Evolutionary conservation across 208 protist genomes (phyloP), one percentile per base, ranked within the genome.

Genomic region (Acanthamoeba sp.): DNA sequence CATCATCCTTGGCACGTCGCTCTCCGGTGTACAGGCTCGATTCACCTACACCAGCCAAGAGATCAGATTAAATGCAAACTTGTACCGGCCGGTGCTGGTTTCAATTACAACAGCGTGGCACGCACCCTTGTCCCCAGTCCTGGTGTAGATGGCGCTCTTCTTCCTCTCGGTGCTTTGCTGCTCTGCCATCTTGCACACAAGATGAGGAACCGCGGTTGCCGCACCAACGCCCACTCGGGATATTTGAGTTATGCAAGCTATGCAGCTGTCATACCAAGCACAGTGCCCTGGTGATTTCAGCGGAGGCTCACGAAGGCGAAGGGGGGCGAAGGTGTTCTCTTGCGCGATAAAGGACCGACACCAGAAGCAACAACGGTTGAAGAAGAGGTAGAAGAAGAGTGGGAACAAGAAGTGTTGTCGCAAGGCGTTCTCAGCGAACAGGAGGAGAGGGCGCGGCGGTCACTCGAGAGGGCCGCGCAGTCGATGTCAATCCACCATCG

Each of bases 41-140:
- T n/a, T 69, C 64, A 6, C 87, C 87, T 92, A 52, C 24, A 3
- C 29, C 4, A n/a, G 24, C 82, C 16, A n/a, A n/a, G n/a, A n/a
- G n/a, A 38, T 34, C 38, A 36, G 71, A 80, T 40, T 50, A 62
- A 48, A 62, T 88, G 27, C 22, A 88, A 88, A 22, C 16, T 55
- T 45, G 9, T 5, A 32, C 14, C 36, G 76, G 42, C 12, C n/a
- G n/a, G n/a, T n/a, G n/a, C n/a, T n/a, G n/a, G n/a, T n/a, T n/a
- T n/a, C n/a, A n/a, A n/a, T n/a, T n/a, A n/a, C n/a, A n/a, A n/a
- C n/a, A 85, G 40, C 9, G 36, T 32, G 29, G 76, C 10, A 50
- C 50, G 29, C 9, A 45, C 95, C 95, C 82, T 96, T 95, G 55
- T 96, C 95, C 20, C 95, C 95, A 16, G 95, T 96, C 48, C 95